Percentiles rank a stretch among this genome's conserved stretches.
These are phyloP conservation scores for Rhynchosporium graminicola DNA, from an alignment of 2,329 filamentous ascomycete genomes.

Conservation along the genomic window DNA sequence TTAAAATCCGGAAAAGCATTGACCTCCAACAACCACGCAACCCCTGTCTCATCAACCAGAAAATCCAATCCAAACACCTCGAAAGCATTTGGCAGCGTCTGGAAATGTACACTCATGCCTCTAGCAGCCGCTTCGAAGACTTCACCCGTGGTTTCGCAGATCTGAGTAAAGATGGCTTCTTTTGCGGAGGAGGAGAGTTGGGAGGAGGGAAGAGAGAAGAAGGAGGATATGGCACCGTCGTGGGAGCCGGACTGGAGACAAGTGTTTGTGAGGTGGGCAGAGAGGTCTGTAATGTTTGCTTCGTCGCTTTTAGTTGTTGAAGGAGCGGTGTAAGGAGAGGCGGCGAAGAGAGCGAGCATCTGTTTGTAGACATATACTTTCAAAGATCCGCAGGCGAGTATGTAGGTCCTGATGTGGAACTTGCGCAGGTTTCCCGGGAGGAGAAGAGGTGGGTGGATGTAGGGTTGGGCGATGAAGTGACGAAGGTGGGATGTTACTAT, in stretches of 20 bases:
- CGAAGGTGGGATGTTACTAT: slow-evolving; percentile 89
- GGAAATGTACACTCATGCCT: slow-evolving; percentile 87
- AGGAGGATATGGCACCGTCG: slow-evolving; percentile 68
- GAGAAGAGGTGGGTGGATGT: slow-evolving; percentile 86
- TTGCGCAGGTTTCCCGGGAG: slow-evolving; percentile 67
- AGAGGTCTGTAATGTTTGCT: slow-evolving; percentile 54
- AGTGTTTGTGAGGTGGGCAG: slow-evolving; percentile 88
- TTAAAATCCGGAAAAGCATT: slow-evolving; percentile 97
- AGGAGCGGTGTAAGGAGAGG: slow-evolving; percentile 69
- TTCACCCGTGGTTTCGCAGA: slow-evolving; percentile 72
- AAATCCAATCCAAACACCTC: slow-evolving; percentile 94
- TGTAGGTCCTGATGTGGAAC: slow-evolving; percentile 94
- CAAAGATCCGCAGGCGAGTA: slow-evolving; percentile 76
- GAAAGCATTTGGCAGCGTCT: slow-evolving; percentile 83
- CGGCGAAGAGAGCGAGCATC: slow-evolving; percentile 93
- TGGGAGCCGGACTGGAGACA: slow-evolving; percentile 71
- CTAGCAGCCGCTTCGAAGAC: slow-evolving; percentile 84
- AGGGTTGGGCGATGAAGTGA: slow-evolving; percentile 94
- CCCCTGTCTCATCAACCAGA: slow-evolving; percentile 67
- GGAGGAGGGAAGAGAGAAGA: slow-evolving; percentile 63
- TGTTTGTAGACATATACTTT: slow-evolving; percentile 82
- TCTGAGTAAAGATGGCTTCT: slow-evolving; percentile 68
- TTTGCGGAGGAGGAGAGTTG: slow-evolving; percentile 42
- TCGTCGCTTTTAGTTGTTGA: slow-evolving; percentile 40
- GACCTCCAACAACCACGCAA: slow-evolving; percentile 79